Evolutionary conservation across 768 basidiomycete species (phyloP), one percentile per base, ranked within the genome.

Genomic region (Melanogaster broomeanus): DNA sequence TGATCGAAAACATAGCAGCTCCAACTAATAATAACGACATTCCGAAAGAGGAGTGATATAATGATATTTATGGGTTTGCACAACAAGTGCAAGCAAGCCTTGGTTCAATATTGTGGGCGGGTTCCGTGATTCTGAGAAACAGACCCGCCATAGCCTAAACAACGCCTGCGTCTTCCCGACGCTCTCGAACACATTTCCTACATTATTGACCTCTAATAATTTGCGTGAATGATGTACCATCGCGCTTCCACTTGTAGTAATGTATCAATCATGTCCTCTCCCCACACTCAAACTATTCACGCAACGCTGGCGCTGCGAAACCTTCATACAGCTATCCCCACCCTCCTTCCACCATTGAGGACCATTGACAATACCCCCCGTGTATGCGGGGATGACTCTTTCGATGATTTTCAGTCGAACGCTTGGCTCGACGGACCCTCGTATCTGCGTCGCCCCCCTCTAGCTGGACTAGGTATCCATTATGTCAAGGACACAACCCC

Each of bases 281-380:
- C 34, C 31, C 50, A 37, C 38, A 38, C 41, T 53, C 62, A 52
- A 37, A 47, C 57, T 41, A 40, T 40, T 16, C 55, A 56, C 52
- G 61, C 67, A 61, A 42, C 69, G 67, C 67, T 60, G 67, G 67
- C 67, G 65, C 42, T 59, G 69, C 69, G 58, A 52, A 53, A 55
- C 24, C 3, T 45, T 18, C 44, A 21, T 24, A 15, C 52, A 43
- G 27, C 58, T 53, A 62, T 51, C 8, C 58, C 63, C 37, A 67
- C 67, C 9, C 63, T 71, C 65, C 53, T 71, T 67, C 61, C 61
- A 1, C 56, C 67, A 13, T 55, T 64, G 46, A 45, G 34, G 12
- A 53, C 52, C 15, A 56, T 57, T 16, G 28, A 40, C 19, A 57
- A 61, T 8, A 35, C 53, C 19, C 38, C 49, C 12, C 30, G 33